Conservation (phyloP, 2,329 filamentous ascomycete genomes). For the Aspergillus sp. region DNA sequence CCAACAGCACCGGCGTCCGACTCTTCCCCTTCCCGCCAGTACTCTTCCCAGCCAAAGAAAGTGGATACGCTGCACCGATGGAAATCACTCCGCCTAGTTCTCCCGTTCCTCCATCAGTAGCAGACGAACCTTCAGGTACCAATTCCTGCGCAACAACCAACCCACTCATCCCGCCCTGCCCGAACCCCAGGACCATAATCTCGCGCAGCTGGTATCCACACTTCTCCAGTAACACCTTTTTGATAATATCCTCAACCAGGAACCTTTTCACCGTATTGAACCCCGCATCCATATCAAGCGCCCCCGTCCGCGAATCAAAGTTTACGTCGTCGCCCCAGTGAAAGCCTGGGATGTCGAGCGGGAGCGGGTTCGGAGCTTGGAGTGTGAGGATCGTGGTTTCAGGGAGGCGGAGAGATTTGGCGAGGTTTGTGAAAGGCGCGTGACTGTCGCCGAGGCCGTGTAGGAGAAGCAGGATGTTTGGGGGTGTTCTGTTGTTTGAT, state of each 20-base stretch:
- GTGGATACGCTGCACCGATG: constrained; percentile 47
- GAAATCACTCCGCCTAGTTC: constrained; percentile 44
- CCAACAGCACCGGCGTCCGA: constrained; percentile 47
- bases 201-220: constrained; percentile 66
- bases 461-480: constrained; percentile 77
- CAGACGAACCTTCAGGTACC: constrained; percentile 4
- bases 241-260: constrained; percentile 58
- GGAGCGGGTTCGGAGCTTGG: constrained; percentile 71
- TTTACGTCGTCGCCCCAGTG: constrained; percentile 72
- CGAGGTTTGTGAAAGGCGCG: constrained; percentile 70
- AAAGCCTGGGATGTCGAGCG: constrained; percentile 69
- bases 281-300: constrained; percentile 66
- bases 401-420: constrained; percentile 70
- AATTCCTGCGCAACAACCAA: constrained; percentile 59
- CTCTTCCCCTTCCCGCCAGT: constrained; percentile 37
- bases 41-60: constrained; percentile 38
- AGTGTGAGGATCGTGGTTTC: constrained; percentile 77
- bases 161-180: constrained; percentile 68
- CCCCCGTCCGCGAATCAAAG: constrained; percentile 56
- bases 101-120: constrained; percentile 17
- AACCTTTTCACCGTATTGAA: constrained; percentile 56
- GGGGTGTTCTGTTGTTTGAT: constrained; percentile 58
- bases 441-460: constrained; percentile 84
- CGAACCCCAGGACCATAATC: constrained; percentile 68
- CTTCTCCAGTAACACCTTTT: constrained; percentile 55